Evolutionary conservation across 73 alveolate genomes (phyloP).

Genomic region (Halteria grandinella): DNA sequence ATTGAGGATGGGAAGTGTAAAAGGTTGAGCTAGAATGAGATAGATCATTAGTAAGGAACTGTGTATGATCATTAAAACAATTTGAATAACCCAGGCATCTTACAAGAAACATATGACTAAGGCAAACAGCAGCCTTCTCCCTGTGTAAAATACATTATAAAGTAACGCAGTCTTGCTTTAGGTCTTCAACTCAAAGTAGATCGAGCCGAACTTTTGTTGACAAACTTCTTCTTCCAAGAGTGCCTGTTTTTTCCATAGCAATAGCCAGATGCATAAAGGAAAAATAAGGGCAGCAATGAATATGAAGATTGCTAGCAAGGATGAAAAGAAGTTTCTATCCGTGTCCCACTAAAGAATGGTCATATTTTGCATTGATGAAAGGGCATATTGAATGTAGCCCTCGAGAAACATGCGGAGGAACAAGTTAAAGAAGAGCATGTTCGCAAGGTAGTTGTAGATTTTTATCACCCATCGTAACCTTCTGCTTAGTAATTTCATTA

Average conservation of each 20-base stretch:
- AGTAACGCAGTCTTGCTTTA: neutral
- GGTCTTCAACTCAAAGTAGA: slow-evolving; percentile 10
- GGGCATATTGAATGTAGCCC: neutral
- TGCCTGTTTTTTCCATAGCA: neutral
- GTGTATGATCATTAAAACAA: neutral
- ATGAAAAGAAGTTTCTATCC: neutral
- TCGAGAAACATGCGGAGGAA: slow-evolving; percentile 22
- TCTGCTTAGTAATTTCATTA: neutral
- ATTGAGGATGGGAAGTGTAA: slow-evolving; percentile 6
- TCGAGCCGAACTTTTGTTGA: neutral
- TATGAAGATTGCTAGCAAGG: neutral
- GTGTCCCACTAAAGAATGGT: neutral
- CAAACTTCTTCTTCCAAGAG: neutral
- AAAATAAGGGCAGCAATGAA: neutral
- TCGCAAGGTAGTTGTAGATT: neutral
- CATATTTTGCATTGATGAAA: slow-evolving; percentile 3
- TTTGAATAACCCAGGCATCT: neutral
- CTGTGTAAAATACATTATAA: neutral
- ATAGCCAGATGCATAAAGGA: neutral
- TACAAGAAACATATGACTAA: neutral
- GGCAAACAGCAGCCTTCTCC: slow-evolving; percentile 28
- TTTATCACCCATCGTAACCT: neutral
- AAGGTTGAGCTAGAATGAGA: slow-evolving; percentile 1
- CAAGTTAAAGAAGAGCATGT: slow-evolving; percentile 17
- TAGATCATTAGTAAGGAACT: slow-evolving; percentile 8